Evolutionary conservation across 2,329 filamentous ascomycete genomes (phyloP), one percentile per base, ranked within the genome.

Genomic region (Aspergillus felis): DNA sequence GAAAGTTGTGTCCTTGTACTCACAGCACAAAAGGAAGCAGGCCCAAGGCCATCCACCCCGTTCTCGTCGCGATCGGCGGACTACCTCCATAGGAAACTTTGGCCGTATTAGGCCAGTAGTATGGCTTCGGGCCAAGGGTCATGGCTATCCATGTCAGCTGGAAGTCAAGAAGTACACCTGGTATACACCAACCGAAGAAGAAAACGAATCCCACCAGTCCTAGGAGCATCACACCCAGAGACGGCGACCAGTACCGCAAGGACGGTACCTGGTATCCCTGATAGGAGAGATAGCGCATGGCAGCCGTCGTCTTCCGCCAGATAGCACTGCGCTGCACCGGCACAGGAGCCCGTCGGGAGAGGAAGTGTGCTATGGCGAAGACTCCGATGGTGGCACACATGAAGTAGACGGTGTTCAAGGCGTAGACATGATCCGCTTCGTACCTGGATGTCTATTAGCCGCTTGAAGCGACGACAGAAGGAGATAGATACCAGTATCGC

Each of bases 361-460:
- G 56, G 17, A 78, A 63, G 50, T 76, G 68, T 3, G 70, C 68
- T 20, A 84, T 66, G 25, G 76, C 67, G 60, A 82, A 84, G 12
- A 83, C 57, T 1, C 75, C 72, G 54, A 84, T 79, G n/a, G 71
- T 67, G 0, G 74, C 72, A 61, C 81, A 71, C 66, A 84, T 79
- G 61, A 85, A 81, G 48, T 80, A 82, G 3, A 84, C 69, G 0
- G 82, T 84, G 6, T 76, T 76, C 3, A 84, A 67, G 0, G 78
- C 80, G 61, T 80, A 85, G 38, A 79, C 76, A 60, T 80, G 77
- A 62, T 85, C 83, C 24, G 82, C 79, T 55, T 82, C 68, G 60
- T 83, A 83, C 80, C 81, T 82, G 44, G 5, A 17, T 20, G 6
- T 20, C 22, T 2, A 22, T 22, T 22, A 22, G 22, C 1, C 10